Percentiles rank a stretch among this genome's conserved stretches.
These are phyloP conservation scores for Penicillium alfredii DNA, from an alignment of 495 filamentous ascomycete genomes.

Conservation along the genomic window DNA sequence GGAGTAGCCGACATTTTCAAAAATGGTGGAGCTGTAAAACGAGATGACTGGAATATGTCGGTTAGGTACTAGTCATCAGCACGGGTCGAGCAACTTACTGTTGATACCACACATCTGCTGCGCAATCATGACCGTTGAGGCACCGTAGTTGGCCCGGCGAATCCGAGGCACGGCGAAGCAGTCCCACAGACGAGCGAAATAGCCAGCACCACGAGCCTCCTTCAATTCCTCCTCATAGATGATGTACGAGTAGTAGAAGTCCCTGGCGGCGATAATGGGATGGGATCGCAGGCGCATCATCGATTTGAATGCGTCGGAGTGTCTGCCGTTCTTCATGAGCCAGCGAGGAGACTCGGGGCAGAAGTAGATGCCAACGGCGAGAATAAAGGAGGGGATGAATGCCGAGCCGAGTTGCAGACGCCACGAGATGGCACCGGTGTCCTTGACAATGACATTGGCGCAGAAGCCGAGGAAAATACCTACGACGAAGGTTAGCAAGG, in stretches of 20 bases:
- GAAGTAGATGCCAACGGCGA: constrained; percentile 55
- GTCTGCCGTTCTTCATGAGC: constrained; percentile 56
- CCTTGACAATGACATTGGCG: constrained; percentile 55
- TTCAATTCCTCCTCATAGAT: constrained; percentile 49
- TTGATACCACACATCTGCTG: constrained; percentile 38
- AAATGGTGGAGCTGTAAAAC: constrained; percentile 75
- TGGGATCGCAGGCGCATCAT: constrained; percentile 51
- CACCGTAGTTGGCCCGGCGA: constrained; percentile 57
- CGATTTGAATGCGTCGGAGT: constrained; percentile 46
- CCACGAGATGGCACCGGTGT: constrained; percentile 54
- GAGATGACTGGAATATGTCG: constrained; percentile 52
- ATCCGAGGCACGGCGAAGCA: constrained; percentile 59
- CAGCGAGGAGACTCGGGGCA: constrained; percentile 64
- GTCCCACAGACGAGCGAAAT: constrained; percentile 51
- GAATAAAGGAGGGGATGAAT: constrained; percentile 59
- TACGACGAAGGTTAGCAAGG: too few relatives aligned
- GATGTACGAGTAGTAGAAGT: constrained; percentile 43
- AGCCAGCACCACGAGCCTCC: constrained; percentile 38
- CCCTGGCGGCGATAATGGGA: constrained; percentile 30
- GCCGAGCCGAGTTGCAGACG: constrained; percentile 60
- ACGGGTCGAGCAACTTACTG: constrained; percentile 32
- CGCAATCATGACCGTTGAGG: constrained; percentile 60
- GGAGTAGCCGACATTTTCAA: constrained; percentile 52
- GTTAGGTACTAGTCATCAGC: neutral
- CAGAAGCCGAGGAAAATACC: constrained; percentile 58